These are phyloP conservation scores for Thalia dealbata DNA, from an alignment of 176 grass and related monocot species.

Conservation along the genomic window DNA sequence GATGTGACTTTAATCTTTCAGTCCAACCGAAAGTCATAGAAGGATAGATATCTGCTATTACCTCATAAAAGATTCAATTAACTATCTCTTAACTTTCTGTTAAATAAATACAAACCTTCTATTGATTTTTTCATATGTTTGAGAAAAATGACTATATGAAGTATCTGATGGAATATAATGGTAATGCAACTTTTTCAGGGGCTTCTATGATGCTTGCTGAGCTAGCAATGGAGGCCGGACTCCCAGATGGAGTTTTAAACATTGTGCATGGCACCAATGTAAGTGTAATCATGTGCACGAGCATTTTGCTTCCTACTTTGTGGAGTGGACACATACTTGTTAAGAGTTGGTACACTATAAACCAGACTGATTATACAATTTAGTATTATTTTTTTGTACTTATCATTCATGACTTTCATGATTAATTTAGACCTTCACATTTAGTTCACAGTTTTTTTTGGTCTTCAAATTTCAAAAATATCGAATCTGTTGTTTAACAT, in stretches of 20 bases:
- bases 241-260: conserved; percentile 89
- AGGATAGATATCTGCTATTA: not conserved
- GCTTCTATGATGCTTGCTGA: conserved; percentile 94
- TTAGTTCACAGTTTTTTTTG: not conserved
- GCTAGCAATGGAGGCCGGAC: conserved; percentile 80
- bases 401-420: not conserved
- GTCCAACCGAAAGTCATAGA: not conserved
- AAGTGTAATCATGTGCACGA: conserved; percentile 15
- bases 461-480: too few species aligned
- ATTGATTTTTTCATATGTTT: not conserved
- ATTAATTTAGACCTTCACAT: not conserved
- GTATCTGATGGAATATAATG: not conserved
- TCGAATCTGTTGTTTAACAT: too few species aligned
- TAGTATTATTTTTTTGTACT: not conserved
- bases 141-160: not conserved
- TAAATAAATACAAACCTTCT: not conserved
- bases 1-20: not conserved
- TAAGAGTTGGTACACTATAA: too few species aligned
- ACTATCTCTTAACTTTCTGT: not conserved
- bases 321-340: not conserved
- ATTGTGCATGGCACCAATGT: conserved; percentile 98
- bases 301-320: not conserved
- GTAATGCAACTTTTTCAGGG: conserved; percentile 30
- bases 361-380: not conserved
- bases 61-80: not conserved